phyloP scores from a whole-genome alignment of 2,329 filamentous ascomycete species.

The Microdochium bolleyi region DNA sequence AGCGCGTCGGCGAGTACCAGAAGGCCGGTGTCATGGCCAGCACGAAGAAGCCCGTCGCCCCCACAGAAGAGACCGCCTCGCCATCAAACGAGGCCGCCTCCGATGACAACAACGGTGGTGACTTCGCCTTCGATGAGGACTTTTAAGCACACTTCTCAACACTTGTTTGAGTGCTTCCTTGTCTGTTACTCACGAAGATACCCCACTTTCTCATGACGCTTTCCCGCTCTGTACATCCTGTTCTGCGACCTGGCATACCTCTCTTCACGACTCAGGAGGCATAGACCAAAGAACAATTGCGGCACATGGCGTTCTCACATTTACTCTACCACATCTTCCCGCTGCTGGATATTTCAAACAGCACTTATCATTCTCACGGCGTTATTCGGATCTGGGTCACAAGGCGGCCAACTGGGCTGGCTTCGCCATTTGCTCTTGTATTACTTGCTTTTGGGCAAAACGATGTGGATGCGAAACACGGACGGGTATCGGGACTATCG shows the following conservation, averaged over 20 bases:
- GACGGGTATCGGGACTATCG: not conserved
- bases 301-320: not conserved
- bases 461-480: not conserved
- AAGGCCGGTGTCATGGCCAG: conserved; percentile 98
- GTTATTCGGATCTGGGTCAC: not conserved
- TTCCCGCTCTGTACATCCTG: conserved; percentile 10
- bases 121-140: conserved; percentile 93
- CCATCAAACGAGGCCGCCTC: conserved; percentile 32
- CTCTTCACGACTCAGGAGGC: not conserved
- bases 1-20: conserved; percentile 98
- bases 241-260: not conserved
- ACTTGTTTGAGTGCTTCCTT: conserved; percentile 4
- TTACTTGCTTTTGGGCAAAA: not conserved
- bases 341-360: not conserved
- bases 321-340: conserved; percentile 1
- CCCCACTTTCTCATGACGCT: conserved; percentile 12
- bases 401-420: not conserved
- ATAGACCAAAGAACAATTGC: not conserved
- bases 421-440: not conserved
- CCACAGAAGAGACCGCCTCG: conserved; percentile 30
- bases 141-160: conserved; percentile 56
- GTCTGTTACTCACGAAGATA: conserved; percentile 9
- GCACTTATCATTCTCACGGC: not conserved
- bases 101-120: conserved; percentile 56
- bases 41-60: conserved; percentile 58